Percentiles rank a stretch among this genome's conserved stretches.
Evolutionary conservation across 495 filamentous ascomycete genomes (phyloP).

Genomic region (Cercophora sp.): DNA sequence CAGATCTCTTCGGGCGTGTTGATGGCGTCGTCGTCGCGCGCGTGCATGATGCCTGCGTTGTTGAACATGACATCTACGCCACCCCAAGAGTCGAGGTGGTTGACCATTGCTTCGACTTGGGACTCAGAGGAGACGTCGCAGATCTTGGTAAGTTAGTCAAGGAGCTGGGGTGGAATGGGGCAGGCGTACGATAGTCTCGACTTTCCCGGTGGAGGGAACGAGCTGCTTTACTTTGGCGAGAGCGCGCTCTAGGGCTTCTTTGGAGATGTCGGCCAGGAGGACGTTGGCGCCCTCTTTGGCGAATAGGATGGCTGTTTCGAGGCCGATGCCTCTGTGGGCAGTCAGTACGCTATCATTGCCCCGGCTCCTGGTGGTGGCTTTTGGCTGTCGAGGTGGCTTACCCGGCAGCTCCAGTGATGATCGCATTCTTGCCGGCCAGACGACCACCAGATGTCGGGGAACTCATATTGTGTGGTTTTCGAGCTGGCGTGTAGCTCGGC

Average conservation of each 20-base stretch:
- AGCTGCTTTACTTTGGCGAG: slow-evolving; percentile 63
- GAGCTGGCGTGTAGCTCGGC: neutral
- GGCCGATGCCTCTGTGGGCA: slow-evolving; percentile 75
- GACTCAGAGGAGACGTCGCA: slow-evolving; percentile 67
- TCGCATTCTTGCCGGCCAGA: slow-evolving; percentile 85
- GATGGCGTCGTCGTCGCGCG: slow-evolving; percentile 78
- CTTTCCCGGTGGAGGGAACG: slow-evolving; percentile 55
- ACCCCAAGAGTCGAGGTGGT: slow-evolving; percentile 73
- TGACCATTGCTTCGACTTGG: slow-evolving; percentile 67
- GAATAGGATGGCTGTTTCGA: slow-evolving; percentile 92
- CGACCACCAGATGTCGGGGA: slow-evolving; percentile 44
- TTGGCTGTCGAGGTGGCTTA: slow-evolving; percentile 42
- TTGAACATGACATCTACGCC: slow-evolving; percentile 97
- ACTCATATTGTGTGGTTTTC: slow-evolving; percentile 2
- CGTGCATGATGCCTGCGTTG: slow-evolving; percentile 98
- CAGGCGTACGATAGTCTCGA: slow-evolving; percentile 53
- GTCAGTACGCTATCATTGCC: too few relatives aligned
- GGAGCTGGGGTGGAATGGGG: neutral
- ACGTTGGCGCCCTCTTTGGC: slow-evolving; percentile 84
- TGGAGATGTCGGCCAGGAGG: slow-evolving; percentile 78
- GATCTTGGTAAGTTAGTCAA: too few relatives aligned
- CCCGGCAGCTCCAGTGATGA: slow-evolving; percentile 91
- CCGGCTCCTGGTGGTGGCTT: neutral
- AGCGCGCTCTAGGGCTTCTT: slow-evolving; percentile 56
- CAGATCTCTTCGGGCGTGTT: slow-evolving; percentile 86